Conservation (phyloP, 2,329 filamentous ascomycete species). For the Aphanocladium album region DNA sequence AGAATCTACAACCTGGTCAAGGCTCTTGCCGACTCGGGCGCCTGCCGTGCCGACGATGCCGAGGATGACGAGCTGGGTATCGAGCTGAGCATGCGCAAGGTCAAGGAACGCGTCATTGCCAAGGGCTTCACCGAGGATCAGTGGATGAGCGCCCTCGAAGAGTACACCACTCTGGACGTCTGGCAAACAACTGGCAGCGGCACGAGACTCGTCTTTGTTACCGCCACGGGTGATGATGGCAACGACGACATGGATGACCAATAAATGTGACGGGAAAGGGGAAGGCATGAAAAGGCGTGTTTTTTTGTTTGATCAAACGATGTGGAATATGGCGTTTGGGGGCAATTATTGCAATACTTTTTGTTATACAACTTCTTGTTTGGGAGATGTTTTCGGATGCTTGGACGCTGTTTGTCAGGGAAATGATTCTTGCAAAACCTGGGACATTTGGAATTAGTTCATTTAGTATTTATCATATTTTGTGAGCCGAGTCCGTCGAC, state of each 20-base stretch:
- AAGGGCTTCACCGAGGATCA: conserved; percentile 97
- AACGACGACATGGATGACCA: conserved; percentile 44
- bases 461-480: background rate
- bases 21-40: conserved; percentile 77
- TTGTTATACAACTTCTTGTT: background rate
- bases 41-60: conserved; percentile 68
- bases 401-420: background rate
- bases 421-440: background rate
- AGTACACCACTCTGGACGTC: conserved; percentile 82
- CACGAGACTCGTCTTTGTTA: conserved; percentile 66
- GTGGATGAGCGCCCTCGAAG: conserved; percentile 77
- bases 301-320: background rate
- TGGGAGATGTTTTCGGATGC: background rate
- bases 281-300: background rate
- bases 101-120: conserved; percentile 85
- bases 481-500: background rate
- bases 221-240: conserved; percentile 44
- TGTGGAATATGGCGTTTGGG: conserved; percentile 26
- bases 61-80: conserved; percentile 47
- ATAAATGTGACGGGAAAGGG: background rate
- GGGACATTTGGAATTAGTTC: background rate
- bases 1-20: conserved; percentile 96
- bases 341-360: background rate
- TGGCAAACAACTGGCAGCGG: conserved; percentile 74
- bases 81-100: conserved; percentile 81